Conservation (phyloP, 2,329 filamentous ascomycete genomes). For the Hymenoscyphus scutula region DNA sequence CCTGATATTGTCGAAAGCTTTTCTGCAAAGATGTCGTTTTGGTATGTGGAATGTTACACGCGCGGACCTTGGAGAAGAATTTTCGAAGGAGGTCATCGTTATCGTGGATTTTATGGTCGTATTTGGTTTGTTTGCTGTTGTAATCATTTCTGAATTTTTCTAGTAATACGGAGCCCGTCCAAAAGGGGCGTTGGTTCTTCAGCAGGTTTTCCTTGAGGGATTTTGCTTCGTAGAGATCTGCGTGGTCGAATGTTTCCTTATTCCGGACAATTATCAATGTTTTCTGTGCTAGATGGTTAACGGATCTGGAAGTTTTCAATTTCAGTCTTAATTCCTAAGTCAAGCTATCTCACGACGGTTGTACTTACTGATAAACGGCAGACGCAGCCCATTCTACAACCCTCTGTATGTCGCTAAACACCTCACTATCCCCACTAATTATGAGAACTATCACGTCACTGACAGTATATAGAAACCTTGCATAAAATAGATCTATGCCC, state of each 20-base stretch:
- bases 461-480: slow-evolving; percentile 27
- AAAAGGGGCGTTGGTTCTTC: slow-evolving; percentile 11
- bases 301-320: slow-evolving; percentile 11
- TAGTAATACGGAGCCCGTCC: slow-evolving; percentile 12
- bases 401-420: slow-evolving; percentile 15
- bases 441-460: slow-evolving; percentile 31
- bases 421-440: slow-evolving; percentile 21
- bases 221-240: slow-evolving; percentile 13
- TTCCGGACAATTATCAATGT: slow-evolving; percentile 28
- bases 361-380: slow-evolving; percentile 16
- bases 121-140: slow-evolving; percentile 12
- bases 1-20: slow-evolving; percentile 19
- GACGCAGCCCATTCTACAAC: slow-evolving; percentile 26
- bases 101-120: slow-evolving; percentile 15
- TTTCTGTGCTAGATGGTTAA: slow-evolving; percentile 27
- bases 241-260: slow-evolving; percentile 16
- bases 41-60: slow-evolving; percentile 23
- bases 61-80: slow-evolving; percentile 23
- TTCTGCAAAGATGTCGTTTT: slow-evolving; percentile 12
- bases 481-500: slow-evolving; percentile 28
- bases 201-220: slow-evolving; percentile 14
- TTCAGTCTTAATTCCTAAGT: background rate
- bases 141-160: slow-evolving; percentile 15
- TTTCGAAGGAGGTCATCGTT: slow-evolving; percentile 21
- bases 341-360: background rate